A percentile compares a stretch with the other conserved stretches of the same genome.
Conservation (phyloP, 768 basidiomycete genomes). For the Leccinum rimulosum region DNA sequence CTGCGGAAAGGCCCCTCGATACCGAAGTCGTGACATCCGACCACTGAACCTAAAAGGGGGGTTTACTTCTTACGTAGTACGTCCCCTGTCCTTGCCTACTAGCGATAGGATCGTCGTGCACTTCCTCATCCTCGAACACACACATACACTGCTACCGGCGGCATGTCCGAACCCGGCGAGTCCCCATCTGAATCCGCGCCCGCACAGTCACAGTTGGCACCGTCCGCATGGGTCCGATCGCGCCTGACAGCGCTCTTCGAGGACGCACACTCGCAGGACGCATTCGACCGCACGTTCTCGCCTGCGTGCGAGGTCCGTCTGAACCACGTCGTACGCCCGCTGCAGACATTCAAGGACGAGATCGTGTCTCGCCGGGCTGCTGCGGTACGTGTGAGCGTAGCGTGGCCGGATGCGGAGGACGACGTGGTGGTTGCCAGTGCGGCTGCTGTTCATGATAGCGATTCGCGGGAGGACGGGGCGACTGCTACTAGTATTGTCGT, state of each 20-base stretch:
- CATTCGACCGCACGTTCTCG: slow-evolving; percentile 34
- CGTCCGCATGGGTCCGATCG: slow-evolving; percentile 30
- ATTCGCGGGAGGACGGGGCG: too few relatives aligned
- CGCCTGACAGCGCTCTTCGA: slow-evolving; percentile 31
- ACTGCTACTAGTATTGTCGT: slow-evolving; percentile 27
- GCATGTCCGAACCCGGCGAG: neutral
- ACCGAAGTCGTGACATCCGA: neutral
- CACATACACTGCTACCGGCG: neutral
- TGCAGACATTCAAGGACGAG: slow-evolving; percentile 30
- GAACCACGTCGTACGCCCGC: slow-evolving; percentile 27
- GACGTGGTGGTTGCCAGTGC: neutral
- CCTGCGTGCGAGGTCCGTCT: slow-evolving; percentile 31
- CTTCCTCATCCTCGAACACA: too few relatives aligned
- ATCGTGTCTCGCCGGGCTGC: slow-evolving; percentile 21
- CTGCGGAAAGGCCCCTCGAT: neutral
- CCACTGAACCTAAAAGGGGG: too few relatives aligned
- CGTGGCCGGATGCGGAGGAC: slow-evolving; percentile 32
- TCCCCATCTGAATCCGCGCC: neutral
- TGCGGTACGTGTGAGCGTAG: slow-evolving; percentile 21
- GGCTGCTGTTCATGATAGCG: neutral
- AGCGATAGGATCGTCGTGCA: too few relatives aligned
- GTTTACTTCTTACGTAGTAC: neutral
- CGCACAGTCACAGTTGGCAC: neutral
- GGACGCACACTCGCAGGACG: slow-evolving; percentile 7
- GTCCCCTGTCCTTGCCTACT: neutral